Evolutionary conservation across 1,139 yeast genomes (phyloP).

Genomic region (Yamadazyma dushanensis): DNA sequence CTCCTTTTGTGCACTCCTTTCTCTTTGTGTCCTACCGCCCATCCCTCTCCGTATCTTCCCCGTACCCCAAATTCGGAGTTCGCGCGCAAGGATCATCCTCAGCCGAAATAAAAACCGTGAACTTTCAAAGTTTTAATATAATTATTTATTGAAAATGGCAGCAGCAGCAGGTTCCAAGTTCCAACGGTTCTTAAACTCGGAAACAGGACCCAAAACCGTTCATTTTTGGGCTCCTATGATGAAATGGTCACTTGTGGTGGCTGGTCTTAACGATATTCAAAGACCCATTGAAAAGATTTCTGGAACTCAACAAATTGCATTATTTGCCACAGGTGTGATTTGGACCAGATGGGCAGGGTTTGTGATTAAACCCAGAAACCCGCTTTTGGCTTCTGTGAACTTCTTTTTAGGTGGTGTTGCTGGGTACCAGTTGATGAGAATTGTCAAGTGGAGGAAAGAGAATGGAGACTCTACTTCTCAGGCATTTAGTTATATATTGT

Average conservation of each 20-base stretch:
- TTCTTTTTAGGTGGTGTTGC: conserved; percentile 92
- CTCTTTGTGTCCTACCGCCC: too few species aligned
- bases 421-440: conserved; percentile 75
- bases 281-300: conserved; percentile 91
- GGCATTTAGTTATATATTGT: conserved; percentile 56
- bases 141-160: conserved; percentile 30
- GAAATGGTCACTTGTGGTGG: conserved; percentile 87
- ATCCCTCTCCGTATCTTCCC: too few species aligned
- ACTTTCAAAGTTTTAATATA: too few species aligned
- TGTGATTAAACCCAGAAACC: conserved; percentile 87
- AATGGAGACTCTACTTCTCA: conserved; percentile 52
- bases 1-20: too few species aligned
- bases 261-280: conserved; percentile 81
- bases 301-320: conserved; percentile 89
- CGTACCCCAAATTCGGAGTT: background rate
- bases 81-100: conserved; percentile 5
- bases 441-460: conserved; percentile 59
- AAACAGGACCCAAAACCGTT: conserved; percentile 92
- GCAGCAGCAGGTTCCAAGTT: conserved; percentile 59
- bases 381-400: conserved; percentile 86
- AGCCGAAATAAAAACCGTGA: conserved; percentile 1
- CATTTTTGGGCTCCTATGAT: conserved; percentile 84
- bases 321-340: conserved; percentile 87
- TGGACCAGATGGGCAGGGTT: conserved; percentile 98
- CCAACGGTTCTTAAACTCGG: conserved; percentile 72